A percentile compares a stretch with the other conserved stretches of the same genome.
These are phyloP conservation scores for Phytophthora fragariae DNA, from an alignment of 352 stramenopile species.

Conservation along the genomic window DNA sequence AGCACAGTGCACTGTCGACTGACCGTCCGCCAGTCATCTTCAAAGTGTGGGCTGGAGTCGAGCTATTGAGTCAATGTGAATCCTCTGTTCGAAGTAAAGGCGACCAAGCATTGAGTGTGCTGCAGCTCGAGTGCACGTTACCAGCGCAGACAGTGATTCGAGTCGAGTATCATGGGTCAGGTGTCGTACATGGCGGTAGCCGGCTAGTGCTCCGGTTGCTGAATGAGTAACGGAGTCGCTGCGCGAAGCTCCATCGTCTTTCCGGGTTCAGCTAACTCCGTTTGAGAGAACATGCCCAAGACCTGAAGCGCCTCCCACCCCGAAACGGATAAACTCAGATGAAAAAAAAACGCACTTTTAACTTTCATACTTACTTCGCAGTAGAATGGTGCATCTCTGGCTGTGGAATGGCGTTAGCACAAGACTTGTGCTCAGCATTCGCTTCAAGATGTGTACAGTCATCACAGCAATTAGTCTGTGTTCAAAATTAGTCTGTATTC, in stretches of 20 bases:
- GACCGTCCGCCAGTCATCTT: constrained; percentile 29
- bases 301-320: no score
- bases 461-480: no score
- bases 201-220: constrained; percentile 30
- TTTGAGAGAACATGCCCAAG: no score
- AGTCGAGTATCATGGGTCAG: constrained; percentile 39
- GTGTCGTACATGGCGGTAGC: constrained; percentile 26
- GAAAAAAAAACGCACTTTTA: no score
- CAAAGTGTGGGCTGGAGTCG: constrained; percentile 43
- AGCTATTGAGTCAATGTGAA: constrained; percentile 33
- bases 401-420: no score
- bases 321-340: no score
- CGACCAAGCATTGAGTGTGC: constrained; percentile 34
- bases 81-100: constrained; percentile 21
- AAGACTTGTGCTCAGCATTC: no score
- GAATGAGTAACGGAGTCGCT: background rate
- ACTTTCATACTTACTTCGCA: no score
- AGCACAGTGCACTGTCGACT: constrained; percentile 19
- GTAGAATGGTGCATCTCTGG: no score
- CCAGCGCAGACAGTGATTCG: constrained; percentile 36
- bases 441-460: no score
- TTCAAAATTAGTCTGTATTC: no score
- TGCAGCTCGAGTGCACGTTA: constrained; percentile 32
- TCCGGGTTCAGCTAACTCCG: background rate
- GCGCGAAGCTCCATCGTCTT: background rate